Evolutionary conservation across 495 filamentous ascomycete genomes (phyloP), one percentile per base, ranked within the genome.

Genomic region (Aspergillus leporis): DNA sequence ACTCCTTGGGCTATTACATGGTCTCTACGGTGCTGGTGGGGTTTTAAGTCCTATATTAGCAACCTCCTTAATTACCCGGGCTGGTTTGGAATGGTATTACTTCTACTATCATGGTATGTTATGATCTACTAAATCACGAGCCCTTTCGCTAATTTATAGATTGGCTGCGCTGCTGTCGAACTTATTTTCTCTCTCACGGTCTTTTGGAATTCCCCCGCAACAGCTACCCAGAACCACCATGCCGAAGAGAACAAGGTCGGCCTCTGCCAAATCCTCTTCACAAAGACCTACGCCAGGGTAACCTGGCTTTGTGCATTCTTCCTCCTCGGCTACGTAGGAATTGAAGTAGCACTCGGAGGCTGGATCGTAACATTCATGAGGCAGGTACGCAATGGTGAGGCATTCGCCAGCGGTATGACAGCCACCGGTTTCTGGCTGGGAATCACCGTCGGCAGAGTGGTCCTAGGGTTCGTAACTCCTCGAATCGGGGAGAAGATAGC

Each of bases 271-370:
- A 86, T 86, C 0, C 71, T 90, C 0, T 75, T 81, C 30, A 76
- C 74, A 40, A 67, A 62, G 21, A 77, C 66, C 49, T 75, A 60
- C 52, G 81, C 66, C 36, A 59, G 70, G 8, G 81, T 94, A 4
- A 88, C 88, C 25, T 97, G 91, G 90, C 71, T 94, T 22, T 83
- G 85, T 36, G 82, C 92, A 9, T 45, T 89, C 16, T 96, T 95
- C 72, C 72, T 94, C 38, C 78, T 96, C 3, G 83, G 83, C 40
- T 95, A 94, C 64, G 90, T 94, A 12, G 92, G 92, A 43, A 75
- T 87, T n/a, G 92, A 97, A 69, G 92, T 97, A 21, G 85, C 87
- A 0, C 80, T 96, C 0, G 90, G 91, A 31, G 86, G 86, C 9
- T 89, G 86, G 85, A 83, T 88, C 59, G 83, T 86, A 34, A 81